These are phyloP conservation scores for Panicum virgatum DNA, from an alignment of 202 grass and related monocot species.

Conservation along the genomic window DNA sequence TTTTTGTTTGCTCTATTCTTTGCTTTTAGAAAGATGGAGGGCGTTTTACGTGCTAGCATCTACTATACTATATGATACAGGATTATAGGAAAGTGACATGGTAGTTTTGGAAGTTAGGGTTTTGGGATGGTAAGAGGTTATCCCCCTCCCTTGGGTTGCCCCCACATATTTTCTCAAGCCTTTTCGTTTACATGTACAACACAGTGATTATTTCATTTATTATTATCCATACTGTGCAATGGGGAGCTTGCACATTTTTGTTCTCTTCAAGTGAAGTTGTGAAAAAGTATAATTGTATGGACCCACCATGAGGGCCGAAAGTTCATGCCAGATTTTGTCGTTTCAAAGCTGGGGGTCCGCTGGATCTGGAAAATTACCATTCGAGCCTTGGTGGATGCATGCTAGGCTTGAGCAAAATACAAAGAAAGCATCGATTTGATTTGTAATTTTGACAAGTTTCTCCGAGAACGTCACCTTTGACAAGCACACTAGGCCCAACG, in stretches of 20 bases:
- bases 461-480: neutral
- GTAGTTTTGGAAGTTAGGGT: slow-evolving; percentile 43
- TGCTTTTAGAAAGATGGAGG: slow-evolving; percentile 63
- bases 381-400: neutral
- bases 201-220: slow-evolving; percentile 50
- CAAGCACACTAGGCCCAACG: neutral
- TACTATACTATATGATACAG: slow-evolving; percentile 45
- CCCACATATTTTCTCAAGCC: slow-evolving; percentile 37
- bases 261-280: neutral
- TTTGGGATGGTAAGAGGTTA: slow-evolving; percentile 44
- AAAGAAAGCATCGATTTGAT: neutral
- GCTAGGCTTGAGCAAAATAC: neutral
- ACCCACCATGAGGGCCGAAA: neutral
- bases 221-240: slow-evolving; percentile 10
- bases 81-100: slow-evolving; percentile 51
- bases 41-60: slow-evolving; percentile 44
- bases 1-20: slow-evolving; percentile 71
- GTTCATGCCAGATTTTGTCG: neutral
- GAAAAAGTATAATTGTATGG: neutral
- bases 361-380: neutral
- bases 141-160: slow-evolving; percentile 25
- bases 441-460: neutral
- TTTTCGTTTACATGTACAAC: slow-evolving; percentile 41
- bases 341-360: neutral
- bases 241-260: slow-evolving; percentile 13